Evolutionary conservation across 495 filamentous ascomycete species (phyloP).

Genomic region (Margaritispora aquatica): DNA sequence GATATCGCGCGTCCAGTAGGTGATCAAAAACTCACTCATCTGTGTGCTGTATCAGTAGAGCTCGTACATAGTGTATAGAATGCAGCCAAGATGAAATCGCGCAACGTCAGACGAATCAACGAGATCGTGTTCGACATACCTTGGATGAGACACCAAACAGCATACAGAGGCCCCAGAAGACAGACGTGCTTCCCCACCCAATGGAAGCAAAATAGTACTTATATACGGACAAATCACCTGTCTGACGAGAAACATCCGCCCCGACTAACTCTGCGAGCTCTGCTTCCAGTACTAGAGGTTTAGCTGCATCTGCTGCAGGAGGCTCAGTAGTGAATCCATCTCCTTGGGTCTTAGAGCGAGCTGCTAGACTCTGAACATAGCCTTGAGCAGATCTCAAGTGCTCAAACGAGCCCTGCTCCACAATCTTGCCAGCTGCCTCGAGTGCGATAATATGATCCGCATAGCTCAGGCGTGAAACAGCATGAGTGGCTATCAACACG

Average conservation of each 20-base stretch:
- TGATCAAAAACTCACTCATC: conserved; percentile 12
- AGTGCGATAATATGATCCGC: conserved; percentile 47
- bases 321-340: not conserved
- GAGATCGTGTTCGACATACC: not conserved
- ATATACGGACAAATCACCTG: conserved; percentile 53
- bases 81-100: too few species aligned
- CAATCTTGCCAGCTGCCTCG: conserved; percentile 36
- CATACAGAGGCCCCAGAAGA: conserved; percentile 1
- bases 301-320: not conserved
- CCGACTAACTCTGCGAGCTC: conserved; percentile 7
- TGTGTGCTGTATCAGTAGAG: too few species aligned
- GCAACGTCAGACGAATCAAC: too few species aligned
- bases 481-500: conserved; percentile 23
- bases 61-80: too few species aligned
- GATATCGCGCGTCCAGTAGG: conserved; percentile 11
- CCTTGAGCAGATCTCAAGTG: conserved; percentile 38
- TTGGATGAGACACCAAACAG: conserved; percentile 4
- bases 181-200: not conserved
- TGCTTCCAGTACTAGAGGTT: not conserved
- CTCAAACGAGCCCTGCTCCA: conserved; percentile 45
- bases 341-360: not conserved
- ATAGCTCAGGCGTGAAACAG: conserved; percentile 40
- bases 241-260: conserved; percentile 25
- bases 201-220: conserved; percentile 18
- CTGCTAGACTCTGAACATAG: conserved; percentile 42